Percentiles rank a stretch among this genome's conserved stretches.
phyloP scores from a whole-genome alignment of 78 protist species.

The Anaeramoeba flamelloides region DNA sequence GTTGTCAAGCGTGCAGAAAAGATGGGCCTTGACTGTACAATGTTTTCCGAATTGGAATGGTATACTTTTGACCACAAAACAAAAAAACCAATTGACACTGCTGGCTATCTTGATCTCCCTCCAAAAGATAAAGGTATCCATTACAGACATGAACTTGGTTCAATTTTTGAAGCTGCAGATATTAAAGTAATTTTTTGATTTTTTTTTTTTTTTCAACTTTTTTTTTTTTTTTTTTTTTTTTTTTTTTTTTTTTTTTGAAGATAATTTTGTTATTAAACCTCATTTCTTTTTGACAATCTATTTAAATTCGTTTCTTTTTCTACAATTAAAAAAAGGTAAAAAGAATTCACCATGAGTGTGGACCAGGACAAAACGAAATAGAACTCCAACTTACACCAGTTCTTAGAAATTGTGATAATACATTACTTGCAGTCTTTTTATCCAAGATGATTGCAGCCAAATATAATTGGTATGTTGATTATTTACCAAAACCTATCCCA shows the following conservation, averaged over 20 bases:
- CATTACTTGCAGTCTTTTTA: neutral
- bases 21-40: constrained; percentile 5
- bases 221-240: too few relatives aligned
- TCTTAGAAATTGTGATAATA: constrained; percentile 6
- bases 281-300: too few relatives aligned
- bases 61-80: constrained; percentile 3
- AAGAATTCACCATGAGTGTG: constrained; percentile 21
- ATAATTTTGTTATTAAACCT: too few relatives aligned
- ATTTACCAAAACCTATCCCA: constrained; percentile 23
- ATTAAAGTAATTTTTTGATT: neutral
- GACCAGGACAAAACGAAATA: constrained; percentile 20
- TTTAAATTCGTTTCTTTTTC: too few relatives aligned
- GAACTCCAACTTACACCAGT: constrained; percentile 10
- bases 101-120: constrained; percentile 4
- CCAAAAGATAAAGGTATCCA: constrained; percentile 14
- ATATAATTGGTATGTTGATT: neutral
- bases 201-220: too few relatives aligned
- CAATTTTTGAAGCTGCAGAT: neutral
- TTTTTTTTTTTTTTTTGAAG: too few relatives aligned
- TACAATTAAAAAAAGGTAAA: neutral
- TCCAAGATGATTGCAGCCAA: constrained; percentile 1
- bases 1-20: neutral
- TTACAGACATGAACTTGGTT: constrained; percentile 3
- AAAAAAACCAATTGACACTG: neutral
- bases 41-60: constrained; percentile 24